phyloP scores from a whole-genome alignment of 2,329 filamentous ascomycete species.

The Rhynchosporium secalis region DNA sequence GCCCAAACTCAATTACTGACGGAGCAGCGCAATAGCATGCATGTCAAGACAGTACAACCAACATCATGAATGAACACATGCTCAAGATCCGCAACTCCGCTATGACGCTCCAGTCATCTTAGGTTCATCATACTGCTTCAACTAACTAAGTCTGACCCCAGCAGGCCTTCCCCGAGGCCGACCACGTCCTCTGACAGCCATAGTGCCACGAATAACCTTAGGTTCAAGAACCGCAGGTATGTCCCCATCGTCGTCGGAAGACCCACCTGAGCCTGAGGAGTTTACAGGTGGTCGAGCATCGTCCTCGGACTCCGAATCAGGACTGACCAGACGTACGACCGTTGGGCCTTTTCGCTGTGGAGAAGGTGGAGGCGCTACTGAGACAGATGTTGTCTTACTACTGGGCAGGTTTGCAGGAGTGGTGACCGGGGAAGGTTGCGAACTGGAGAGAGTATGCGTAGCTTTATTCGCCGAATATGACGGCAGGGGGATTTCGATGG shows the following conservation, averaged over 20 bases:
- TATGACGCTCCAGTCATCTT: neutral
- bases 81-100: neutral
- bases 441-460: neutral
- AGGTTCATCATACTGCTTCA: neutral
- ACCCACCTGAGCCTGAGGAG: conserved; percentile 18
- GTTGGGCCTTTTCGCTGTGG: conserved; percentile 26
- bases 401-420: conserved; percentile 8
- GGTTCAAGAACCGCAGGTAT: conserved; percentile 15
- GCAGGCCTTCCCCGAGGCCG: conserved; percentile 5
- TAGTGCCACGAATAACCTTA: conserved; percentile 12
- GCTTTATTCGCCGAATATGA: conserved; percentile 1
- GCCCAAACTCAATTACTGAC: neutral
- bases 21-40: neutral
- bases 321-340: conserved; percentile 34
- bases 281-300: conserved; percentile 7
- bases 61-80: neutral
- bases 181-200: conserved; percentile 14
- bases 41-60: neutral
- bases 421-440: neutral
- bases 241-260: conserved; percentile 28
- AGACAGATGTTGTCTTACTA: conserved; percentile 11
- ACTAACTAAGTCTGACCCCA: neutral
- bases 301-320: conserved; percentile 24
- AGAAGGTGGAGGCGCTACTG: neutral
- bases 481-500: conserved; percentile 12